A percentile compares a stretch with the other conserved stretches of the same genome.
These are phyloP conservation scores for Aspergillus fijiensis DNA, from an alignment of 2,329 filamentous ascomycete genomes.

Conservation along the genomic window DNA sequence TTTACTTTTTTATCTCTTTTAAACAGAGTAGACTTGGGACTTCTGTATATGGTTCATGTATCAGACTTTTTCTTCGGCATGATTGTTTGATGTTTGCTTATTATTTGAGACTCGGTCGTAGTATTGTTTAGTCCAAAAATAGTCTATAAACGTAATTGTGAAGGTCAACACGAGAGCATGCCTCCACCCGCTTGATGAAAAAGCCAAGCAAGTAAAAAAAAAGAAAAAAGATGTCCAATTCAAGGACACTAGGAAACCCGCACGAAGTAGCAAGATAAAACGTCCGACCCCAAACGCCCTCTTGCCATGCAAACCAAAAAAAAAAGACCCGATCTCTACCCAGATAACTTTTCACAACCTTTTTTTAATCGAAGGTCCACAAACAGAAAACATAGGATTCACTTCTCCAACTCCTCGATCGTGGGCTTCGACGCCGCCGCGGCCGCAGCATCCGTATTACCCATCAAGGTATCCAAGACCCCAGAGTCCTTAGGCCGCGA, in stretches of 20 bases:
- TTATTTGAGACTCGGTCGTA: constrained; percentile 1
- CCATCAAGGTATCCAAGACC: constrained; percentile 40
- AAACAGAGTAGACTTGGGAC: constrained; percentile 24
- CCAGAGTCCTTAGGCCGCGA: constrained; percentile 27
- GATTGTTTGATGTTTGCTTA: background rate
- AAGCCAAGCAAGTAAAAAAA: background rate
- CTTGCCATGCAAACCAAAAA: constrained; percentile 11
- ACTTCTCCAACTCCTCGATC: constrained; percentile 36
- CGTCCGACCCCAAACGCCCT: constrained; percentile 12
- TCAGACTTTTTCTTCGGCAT: constrained; percentile 4
- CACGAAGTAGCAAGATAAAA: background rate
- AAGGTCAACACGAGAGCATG: background rate
- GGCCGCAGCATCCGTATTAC: constrained; percentile 25
- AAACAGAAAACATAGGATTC: background rate
- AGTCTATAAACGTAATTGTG: background rate
- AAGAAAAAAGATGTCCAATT: background rate
- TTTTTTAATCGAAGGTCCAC: background rate
- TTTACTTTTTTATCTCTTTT: constrained; percentile 29
- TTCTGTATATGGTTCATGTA: constrained; percentile 10
- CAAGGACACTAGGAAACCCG: background rate
- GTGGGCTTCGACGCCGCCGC: constrained; percentile 31
- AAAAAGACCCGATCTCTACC: background rate
- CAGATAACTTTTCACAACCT: background rate
- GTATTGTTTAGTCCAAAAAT: background rate
- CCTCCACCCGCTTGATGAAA: background rate